Evolutionary conservation across 2,329 filamentous ascomycete species (phyloP).

Genomic region (Canariomyces notabilis): DNA sequence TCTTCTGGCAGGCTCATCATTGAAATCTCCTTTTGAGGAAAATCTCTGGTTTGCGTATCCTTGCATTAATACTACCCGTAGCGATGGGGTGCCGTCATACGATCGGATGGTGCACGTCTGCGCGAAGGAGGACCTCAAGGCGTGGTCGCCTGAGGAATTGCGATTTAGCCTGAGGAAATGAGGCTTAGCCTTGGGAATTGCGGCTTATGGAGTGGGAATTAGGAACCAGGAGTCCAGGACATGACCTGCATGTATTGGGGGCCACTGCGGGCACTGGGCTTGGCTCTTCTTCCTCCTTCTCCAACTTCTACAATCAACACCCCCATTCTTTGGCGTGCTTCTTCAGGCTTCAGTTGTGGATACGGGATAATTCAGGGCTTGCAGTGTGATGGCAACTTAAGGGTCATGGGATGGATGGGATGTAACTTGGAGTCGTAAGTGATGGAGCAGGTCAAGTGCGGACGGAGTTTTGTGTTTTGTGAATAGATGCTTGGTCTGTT

Average conservation of each 20-base stretch:
- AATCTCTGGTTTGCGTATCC: too few species aligned
- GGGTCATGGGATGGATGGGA: not conserved
- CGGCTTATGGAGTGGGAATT: conserved; percentile 2
- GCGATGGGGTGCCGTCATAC: not conserved
- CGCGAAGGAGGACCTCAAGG: not conserved
- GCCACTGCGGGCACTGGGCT: too few species aligned
- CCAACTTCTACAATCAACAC: too few species aligned
- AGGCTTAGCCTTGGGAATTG: too few species aligned
- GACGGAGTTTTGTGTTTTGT: not conserved
- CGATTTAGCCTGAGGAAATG: not conserved
- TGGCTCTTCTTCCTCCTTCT: too few species aligned
- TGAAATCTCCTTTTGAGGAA: too few species aligned
- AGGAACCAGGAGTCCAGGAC: not conserved
- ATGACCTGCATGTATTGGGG: not conserved
- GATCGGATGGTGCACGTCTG: not conserved
- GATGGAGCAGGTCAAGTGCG: conserved; percentile 1
- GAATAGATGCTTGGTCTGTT: conserved; percentile 1
- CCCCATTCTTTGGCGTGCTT: too few species aligned
- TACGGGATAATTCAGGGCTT: too few species aligned
- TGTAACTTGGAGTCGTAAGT: too few species aligned
- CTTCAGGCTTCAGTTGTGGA: too few species aligned
- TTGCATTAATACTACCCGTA: not conserved
- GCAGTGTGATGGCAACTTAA: not conserved
- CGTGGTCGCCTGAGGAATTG: not conserved
- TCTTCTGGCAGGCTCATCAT: not conserved